Evolutionary conservation across 257 asterid species (phyloP), one percentile per base, ranked within the genome.

Genomic region (Cynanchum wilfordii): DNA sequence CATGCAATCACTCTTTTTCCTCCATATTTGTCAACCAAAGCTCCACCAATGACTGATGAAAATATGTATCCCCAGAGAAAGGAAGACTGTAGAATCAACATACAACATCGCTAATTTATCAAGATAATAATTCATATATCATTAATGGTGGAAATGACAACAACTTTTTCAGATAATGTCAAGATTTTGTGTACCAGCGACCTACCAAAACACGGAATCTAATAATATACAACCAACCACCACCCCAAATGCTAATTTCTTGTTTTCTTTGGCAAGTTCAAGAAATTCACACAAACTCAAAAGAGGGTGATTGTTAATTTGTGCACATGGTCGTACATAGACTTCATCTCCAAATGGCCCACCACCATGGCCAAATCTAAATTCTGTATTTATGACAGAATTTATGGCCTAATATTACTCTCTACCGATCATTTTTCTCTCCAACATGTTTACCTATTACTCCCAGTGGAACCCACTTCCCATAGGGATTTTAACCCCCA

Each of bases 21-120:
- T 65, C 97, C 97, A 38, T 91, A 89, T 81, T 74, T 94, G 69
- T 94, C 99, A 24, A 94, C 97, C 75, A 94, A 86, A 29, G 96
- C 99, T 75, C 99, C 99, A 73, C 99, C 97, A 13, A 94, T 79
- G 45, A 88, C 81, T 16, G 97, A 91, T 72, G 99, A 94, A 79
- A 84, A 87, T 92, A 94, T 85, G 82, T 94, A 94, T 75, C 99
- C 99, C 97, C 99, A 94, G 68, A 94, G 90, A 81, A 94, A 94
- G 68, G 99, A 94, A 73, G 99, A 94, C 99, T 94, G 82, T 20
- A 76, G 29, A 77, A 52, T 71, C 25, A 77, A 52, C 73, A 78
- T 78, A 29, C 65, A 80, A 67, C 22, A 75, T 24, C 38, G 76
- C 36, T 71, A 42, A 4, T 15, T 47, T 25, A 66, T 81, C 74